Base-by-base conservation (phyloP, 2,329 filamentous ascomycete species). In the Grosmannia serpens region DNA sequence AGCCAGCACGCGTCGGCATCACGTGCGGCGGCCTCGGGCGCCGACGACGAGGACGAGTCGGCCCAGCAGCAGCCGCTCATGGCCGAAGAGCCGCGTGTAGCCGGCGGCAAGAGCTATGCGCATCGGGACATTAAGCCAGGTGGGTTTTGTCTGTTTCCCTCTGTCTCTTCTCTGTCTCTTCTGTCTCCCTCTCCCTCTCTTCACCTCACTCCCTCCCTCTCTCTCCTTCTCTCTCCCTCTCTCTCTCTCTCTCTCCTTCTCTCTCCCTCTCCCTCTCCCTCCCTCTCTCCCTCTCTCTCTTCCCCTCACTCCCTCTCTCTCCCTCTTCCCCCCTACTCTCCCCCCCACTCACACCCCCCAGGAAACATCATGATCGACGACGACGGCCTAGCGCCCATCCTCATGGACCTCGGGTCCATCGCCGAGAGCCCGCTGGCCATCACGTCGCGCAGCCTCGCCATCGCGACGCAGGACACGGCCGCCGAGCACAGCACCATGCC, bases 341-440 rank as follows among this genome's bases (percentile, higher is more conserved):
- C 15, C 17, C 10, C 11, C 17, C 3, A 31, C 31, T 38, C 29
- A 3, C 31, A 13, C 46, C 47, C 31, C 13, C 44, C 60, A 84
- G 82, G 91, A 60, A 99, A 99, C 74, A 95, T 99, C 69, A 99
- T 99, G 94, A 96, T 99, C 65, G 87, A 89, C 64, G 92, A 97
- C 70, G 85, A 90, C 66, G 94, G 94, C 65, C 82, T 85, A 60
- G 86, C 85, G 33, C 92, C 94, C 3, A 94, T 99, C 66, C 82
- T 99, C 41, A 99, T 99, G 94, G 94, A 99, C 70, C 84, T 99
- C 27, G 94, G 94, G 63, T 96, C 91, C 59, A 79, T 99, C 59
- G 87, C 90, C 47, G 88, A 88, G 22, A 91, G 89, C 2, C 94
- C 94, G 1, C 89, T 90, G 59, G 83, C 89, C 29, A 92, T 97